These are phyloP conservation scores for Hyaloraphidium curvatum DNA, from an alignment of 192 early-diverging fungal species.

Conservation along the genomic window DNA sequence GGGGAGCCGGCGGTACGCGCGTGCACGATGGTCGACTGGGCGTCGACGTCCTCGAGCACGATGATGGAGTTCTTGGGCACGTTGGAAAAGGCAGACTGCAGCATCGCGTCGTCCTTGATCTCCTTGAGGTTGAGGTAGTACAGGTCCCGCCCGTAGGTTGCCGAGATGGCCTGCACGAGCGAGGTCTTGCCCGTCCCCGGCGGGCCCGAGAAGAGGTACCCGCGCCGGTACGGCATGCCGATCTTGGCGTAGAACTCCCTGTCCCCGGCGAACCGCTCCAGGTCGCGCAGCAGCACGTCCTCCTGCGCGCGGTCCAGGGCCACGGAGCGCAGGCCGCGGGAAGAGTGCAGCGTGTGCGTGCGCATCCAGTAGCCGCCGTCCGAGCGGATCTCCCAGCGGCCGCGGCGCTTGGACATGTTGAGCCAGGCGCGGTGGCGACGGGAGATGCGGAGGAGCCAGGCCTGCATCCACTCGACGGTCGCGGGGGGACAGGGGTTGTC, in stretches of 20 bases:
- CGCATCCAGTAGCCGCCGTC: background rate
- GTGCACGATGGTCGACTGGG: conserved; percentile 26
- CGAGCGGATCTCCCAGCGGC: background rate
- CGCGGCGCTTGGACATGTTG: no score
- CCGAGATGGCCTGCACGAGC: conserved; percentile 21
- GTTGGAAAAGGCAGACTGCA: conserved; percentile 22
- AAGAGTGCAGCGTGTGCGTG: no score
- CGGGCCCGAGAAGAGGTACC: conserved; percentile 20
- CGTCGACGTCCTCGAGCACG: conserved; percentile 37
- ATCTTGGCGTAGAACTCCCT: conserved; percentile 35
- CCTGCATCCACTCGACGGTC: no score
- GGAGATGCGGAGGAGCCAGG: no score
- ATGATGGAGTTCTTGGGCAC: conserved; percentile 24
- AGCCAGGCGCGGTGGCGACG: no score
- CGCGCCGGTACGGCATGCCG: conserved; percentile 39
- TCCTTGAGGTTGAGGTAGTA: conserved; percentile 27
- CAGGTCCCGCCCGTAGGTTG: conserved; percentile 18
- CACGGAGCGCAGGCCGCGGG: conserved; percentile 28
- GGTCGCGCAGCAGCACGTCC: conserved; percentile 20
- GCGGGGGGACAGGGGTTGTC: no score
- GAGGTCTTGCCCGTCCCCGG: conserved; percentile 27
- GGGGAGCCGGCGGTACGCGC: conserved; percentile 12
- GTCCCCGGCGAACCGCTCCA: conserved; percentile 28
- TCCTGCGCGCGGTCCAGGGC: conserved; percentile 30
- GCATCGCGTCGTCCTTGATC: conserved; percentile 15